Conservation (phyloP, 352 stramenopile genomes). For the Globisporangium cystogenes region DNA sequence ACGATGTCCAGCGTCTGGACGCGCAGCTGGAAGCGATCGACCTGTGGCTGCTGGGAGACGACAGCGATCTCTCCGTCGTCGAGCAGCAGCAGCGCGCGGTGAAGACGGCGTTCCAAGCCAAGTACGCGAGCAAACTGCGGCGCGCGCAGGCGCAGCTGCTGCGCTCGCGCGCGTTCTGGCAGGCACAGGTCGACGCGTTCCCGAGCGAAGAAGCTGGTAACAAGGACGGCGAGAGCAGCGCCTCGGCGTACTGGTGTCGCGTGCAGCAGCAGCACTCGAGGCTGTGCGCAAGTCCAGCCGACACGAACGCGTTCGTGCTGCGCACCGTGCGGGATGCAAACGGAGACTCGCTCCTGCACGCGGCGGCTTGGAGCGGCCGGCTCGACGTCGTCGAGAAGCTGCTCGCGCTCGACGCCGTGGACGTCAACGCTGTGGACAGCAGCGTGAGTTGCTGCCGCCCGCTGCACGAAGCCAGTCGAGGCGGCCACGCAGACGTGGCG, state of each 20-base stretch:
- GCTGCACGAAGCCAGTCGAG: conserved; percentile 54
- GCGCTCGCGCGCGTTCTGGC: conserved; percentile 18
- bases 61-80: conserved; percentile 7
- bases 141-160: conserved; percentile 18
- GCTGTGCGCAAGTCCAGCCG: not conserved
- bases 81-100: conserved; percentile 5
- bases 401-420: conserved; percentile 17
- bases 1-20: conserved; percentile 15
- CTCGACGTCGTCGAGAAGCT: conserved; percentile 22
- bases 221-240: not conserved
- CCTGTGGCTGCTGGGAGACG: conserved; percentile 24
- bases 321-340: conserved; percentile 6
- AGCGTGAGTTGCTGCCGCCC: conserved; percentile 33
- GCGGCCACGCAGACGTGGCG: conserved; percentile 29
- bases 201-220: not conserved
- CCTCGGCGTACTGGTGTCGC: conserved; percentile 18
- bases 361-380: conserved; percentile 40
- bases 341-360: conserved; percentile 52
- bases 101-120: conserved; percentile 22
- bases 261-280: conserved; percentile 15
- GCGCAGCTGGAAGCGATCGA: conserved; percentile 28
- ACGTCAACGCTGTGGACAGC: conserved; percentile 49
- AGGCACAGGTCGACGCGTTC: conserved; percentile 19
- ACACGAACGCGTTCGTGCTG: conserved; percentile 1
- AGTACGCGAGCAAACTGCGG: conserved; percentile 31